Base-by-base conservation (phyloP, 768 basidiomycete genomes). In the Kwoniella europaea region DNA sequence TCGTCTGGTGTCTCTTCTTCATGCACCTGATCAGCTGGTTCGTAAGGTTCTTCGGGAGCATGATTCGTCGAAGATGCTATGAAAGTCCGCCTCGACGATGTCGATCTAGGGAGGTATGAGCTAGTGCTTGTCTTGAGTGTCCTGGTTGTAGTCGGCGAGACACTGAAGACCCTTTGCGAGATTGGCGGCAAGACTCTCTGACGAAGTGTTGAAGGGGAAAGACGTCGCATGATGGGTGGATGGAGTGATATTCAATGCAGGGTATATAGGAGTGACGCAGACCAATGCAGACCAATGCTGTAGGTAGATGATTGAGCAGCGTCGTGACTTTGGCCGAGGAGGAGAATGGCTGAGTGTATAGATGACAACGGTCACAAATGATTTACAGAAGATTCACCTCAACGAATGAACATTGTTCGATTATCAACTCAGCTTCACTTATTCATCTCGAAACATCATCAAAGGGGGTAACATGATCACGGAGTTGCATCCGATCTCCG, bases 141-240 rank as follows among this genome's bases (percentile, higher is more conserved):
- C 5, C 64, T 64, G 22, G 22, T 42, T 13, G 35, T 61, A n/a
- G 29, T 63, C 29, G 65, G 59, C 6, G 60, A 24, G 4, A 59
- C 42, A 20, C 22, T 58, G 24, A 64, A 62, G 9, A 63, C 24
- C n/a, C 44, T 35, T 24, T 61, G 27, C 2, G 71, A 56, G 22
- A 60, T 24, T 4, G 66, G 71, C 16, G 61, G 65, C 16, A 71
- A 57, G 9, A 63, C 46, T 55, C 65, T 58, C 52, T 56, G 66
- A 44, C 71, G 71, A 22, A 71, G 62, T 6, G 65, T 71, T 29
- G 71, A 63, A 61, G 71, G 71, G n/a, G 60, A 64, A n/a, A 68
- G 57, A 10, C 71, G 67, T 35, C 71, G 61, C 67, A 72, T 68
- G 53, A 55, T 63, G 3, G 18, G 3, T 16, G 29, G 10, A 15